phyloP scores from a whole-genome alignment of 225 moss, liverwort and hornwort genomes.

The Climacium dendroides region DNA sequence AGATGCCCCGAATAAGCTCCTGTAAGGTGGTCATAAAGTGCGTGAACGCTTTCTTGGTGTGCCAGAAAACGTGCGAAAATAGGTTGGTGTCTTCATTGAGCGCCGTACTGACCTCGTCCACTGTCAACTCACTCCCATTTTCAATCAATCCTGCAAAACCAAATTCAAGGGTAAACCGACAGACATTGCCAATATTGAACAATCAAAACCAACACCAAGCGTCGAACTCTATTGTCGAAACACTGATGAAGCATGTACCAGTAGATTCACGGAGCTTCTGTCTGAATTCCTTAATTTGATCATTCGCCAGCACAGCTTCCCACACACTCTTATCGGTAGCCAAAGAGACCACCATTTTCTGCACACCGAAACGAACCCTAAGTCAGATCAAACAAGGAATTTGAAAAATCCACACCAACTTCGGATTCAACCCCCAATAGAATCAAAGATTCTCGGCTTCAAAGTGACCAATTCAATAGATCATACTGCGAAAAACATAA shows the following conservation, averaged over 20 bases:
- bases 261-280: slow-evolving; percentile 55
- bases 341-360: slow-evolving; percentile 81
- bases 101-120: not conserved
- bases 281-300: slow-evolving; percentile 85
- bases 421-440: not conserved
- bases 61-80: slow-evolving; percentile 54
- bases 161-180: not conserved
- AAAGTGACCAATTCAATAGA: not conserved
- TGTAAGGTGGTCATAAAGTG: slow-evolving; percentile 52
- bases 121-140: not conserved
- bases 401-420: not conserved
- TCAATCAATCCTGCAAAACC: slow-evolving; percentile 21
- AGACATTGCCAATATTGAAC: not conserved
- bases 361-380: not conserved
- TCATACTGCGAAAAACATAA: not conserved
- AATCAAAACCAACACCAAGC: not conserved
- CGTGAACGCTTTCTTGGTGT: slow-evolving; percentile 42
- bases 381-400: not conserved
- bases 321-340: slow-evolving; percentile 83
- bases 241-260: not conserved
- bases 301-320: slow-evolving; percentile 82
- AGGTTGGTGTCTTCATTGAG: slow-evolving; percentile 13
- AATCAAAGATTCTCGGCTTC: not conserved
- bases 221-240: not conserved
- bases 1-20: slow-evolving; percentile 54